phyloP scores from a whole-genome alignment of 1,284 basidiomycete genomes.

The Ganoderma lucidum region DNA sequence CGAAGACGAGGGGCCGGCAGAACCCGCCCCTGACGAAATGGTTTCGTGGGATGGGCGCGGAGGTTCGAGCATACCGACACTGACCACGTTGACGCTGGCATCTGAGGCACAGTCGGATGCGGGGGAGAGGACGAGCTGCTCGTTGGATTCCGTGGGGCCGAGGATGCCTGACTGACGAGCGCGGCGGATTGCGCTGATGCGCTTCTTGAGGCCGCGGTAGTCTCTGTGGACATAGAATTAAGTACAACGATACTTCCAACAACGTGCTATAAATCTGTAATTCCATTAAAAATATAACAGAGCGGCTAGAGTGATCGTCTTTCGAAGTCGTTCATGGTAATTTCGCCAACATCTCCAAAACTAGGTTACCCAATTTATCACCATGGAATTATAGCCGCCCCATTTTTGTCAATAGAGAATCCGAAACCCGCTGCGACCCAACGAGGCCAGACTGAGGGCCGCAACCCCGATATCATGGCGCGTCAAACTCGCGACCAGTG shows the following conservation, averaged over 20 bases:
- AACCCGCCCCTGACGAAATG: not conserved
- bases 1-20: not conserved
- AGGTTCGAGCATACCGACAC: not conserved
- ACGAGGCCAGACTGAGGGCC: no score
- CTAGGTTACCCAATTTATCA: no score
- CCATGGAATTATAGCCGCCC: no score
- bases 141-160: conserved; percentile 7
- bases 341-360: no score
- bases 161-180: conserved; percentile 43
- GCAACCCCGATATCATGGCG: no score
- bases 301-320: no score
- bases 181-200: conserved; percentile 64
- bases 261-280: no score
- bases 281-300: no score
- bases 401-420: no score
- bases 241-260: not conserved
- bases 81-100: conserved; percentile 11
- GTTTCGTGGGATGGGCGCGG: conserved; percentile 6
- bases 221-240: conserved; percentile 58
- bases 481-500: no score
- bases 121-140: conserved; percentile 20
- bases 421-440: no score
- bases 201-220: conserved; percentile 76
- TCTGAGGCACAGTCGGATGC: conserved; percentile 16
- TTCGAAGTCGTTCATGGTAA: no score